Evolutionary conservation across 495 filamentous ascomycete genomes (phyloP).

Genomic region (Podospora comata): DNA sequence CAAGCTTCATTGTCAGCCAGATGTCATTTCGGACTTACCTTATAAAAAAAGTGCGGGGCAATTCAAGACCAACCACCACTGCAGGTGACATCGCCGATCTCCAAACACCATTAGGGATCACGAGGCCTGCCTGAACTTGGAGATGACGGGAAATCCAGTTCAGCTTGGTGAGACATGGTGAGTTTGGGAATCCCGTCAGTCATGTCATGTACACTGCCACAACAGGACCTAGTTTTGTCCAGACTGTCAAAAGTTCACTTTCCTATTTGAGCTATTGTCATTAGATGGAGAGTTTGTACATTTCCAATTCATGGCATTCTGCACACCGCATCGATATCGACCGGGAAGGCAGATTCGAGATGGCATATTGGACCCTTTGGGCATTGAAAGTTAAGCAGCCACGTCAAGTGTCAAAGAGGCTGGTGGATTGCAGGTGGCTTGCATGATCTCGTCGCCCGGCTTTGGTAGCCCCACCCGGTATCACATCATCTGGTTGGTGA

Average conservation of each 20-base stretch:
- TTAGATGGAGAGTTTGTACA: neutral
- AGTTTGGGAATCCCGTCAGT: neutral
- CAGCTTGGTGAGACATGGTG: neutral
- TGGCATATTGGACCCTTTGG: neutral
- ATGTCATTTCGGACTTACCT: neutral
- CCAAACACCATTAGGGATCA: neutral
- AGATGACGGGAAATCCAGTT: neutral
- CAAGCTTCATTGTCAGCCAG: neutral
- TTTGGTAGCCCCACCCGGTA: neutral
- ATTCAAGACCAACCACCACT: neutral
- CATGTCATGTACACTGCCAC: neutral
- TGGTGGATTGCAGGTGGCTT: constrained; percentile 1
- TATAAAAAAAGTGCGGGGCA: neutral
- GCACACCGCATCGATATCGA: neutral
- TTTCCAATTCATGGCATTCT: neutral
- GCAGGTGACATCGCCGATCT: constrained; percentile 3
- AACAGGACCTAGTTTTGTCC: neutral
- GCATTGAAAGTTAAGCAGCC: neutral
- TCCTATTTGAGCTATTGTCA: neutral
- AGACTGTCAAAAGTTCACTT: neutral
- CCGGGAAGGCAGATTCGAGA: neutral
- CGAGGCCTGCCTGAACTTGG: neutral
- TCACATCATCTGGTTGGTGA: neutral
- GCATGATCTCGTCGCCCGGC: neutral
- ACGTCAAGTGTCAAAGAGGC: neutral